These are phyloP conservation scores for Paramecium caudatum DNA, from an alignment of 73 alveolate genomes.

Conservation along the genomic window DNA sequence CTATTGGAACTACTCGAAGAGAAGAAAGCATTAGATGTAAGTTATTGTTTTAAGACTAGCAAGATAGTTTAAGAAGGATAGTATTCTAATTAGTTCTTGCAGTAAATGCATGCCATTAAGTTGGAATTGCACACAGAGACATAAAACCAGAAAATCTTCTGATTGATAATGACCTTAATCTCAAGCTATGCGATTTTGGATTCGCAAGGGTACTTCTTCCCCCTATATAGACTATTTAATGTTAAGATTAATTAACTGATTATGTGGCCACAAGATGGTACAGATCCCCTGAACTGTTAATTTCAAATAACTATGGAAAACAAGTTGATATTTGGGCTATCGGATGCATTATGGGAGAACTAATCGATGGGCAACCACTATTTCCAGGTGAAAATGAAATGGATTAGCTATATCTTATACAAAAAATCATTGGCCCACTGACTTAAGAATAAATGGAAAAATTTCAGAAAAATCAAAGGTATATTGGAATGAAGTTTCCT, in stretches of 20 bases:
- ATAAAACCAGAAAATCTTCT: constrained; percentile 74
- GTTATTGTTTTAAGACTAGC: constrained; percentile 32
- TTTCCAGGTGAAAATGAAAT: constrained; percentile 95
- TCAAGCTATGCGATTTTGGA: constrained; percentile 78
- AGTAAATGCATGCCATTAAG: constrained; percentile 75
- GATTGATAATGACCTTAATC: constrained; percentile 62
- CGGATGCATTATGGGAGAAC: constrained; percentile 98
- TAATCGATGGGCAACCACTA: constrained; percentile 93
- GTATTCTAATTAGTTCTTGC: constrained; percentile 77
- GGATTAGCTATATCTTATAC: constrained; percentile 87
- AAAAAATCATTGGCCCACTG: constrained; percentile 87
- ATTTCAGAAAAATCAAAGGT: constrained; percentile 88
- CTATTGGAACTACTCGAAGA: constrained; percentile 86
- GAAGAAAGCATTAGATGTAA: constrained; percentile 70
- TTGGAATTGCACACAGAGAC: constrained; percentile 71
- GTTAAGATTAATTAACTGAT: constrained; percentile 69
- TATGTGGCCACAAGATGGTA: constrained; percentile 79
- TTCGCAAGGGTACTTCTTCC: constrained; percentile 57
- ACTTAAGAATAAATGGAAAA: constrained; percentile 83
- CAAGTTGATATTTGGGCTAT: constrained; percentile 96
- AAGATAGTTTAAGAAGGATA: constrained; percentile 67
- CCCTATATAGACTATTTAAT: background rate
- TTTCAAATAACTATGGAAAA: constrained; percentile 81
- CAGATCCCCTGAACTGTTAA: constrained; percentile 72
- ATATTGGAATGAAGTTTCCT: constrained; percentile 89